A percentile compares a stretch with the other conserved stretches of the same genome.
Evolutionary conservation across 202 grass and related monocot species (phyloP).

Genomic region (Bolboschoenoplectus hybrid): DNA sequence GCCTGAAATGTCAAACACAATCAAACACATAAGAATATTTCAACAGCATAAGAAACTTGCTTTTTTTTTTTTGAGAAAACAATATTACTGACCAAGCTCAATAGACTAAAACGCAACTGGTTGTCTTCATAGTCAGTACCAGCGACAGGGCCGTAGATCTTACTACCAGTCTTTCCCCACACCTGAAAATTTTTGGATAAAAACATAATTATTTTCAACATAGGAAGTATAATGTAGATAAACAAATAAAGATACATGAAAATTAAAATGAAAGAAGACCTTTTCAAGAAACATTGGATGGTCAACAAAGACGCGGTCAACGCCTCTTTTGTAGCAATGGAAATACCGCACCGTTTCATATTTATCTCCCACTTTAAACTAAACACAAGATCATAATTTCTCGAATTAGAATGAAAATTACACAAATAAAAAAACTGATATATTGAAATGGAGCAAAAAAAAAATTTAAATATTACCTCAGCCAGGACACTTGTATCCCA

Average conservation of each 20-base stretch:
- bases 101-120: conserved; percentile 69
- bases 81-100: conserved; percentile 65
- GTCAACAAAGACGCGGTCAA: conserved; percentile 75
- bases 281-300: conserved; percentile 85
- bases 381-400: conserved; percentile 28
- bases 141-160: conserved; percentile 78
- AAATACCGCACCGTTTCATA: conserved; percentile 67
- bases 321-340: conserved; percentile 77
- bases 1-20: conserved; percentile 50
- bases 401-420: conserved; percentile 32
- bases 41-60: not conserved
- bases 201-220: conserved; percentile 24
- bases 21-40: conserved; percentile 28
- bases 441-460: conserved; percentile 10
- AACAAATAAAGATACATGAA: conserved; percentile 9
- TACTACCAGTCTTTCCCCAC: conserved; percentile 82
- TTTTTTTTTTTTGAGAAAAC: conserved; percentile 2
- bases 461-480: conserved; percentile 50
- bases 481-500: conserved; percentile 77
- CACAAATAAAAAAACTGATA: conserved; percentile 27
- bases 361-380: conserved; percentile 70
- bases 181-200: conserved; percentile 59
- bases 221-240: conserved; percentile 16
- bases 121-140: conserved; percentile 81
- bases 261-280: conserved; percentile 43